These are phyloP conservation scores for Echium plantagineum DNA, from an alignment of 257 asterid genomes.

Conservation along the genomic window DNA sequence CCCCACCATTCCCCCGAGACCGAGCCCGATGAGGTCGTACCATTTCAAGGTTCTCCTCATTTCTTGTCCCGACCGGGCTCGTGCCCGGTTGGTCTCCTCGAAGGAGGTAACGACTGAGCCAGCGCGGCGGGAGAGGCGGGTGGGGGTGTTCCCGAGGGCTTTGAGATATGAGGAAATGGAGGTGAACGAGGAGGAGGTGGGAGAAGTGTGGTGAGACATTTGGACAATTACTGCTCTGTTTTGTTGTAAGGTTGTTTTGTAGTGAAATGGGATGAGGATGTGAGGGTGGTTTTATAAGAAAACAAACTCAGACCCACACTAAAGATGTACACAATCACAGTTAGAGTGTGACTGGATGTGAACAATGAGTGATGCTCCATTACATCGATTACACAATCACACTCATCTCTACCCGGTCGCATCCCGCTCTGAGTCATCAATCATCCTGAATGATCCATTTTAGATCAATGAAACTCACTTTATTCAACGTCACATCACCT, in stretches of 20 bases:
- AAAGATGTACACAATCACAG: too few relatives aligned
- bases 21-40: slow-evolving; percentile 74
- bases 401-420: too few relatives aligned
- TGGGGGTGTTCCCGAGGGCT: slow-evolving; percentile 74
- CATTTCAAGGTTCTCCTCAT: slow-evolving; percentile 63
- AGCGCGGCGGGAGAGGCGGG: slow-evolving; percentile 63
- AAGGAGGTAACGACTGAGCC: slow-evolving; percentile 49
- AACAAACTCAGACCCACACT: too few relatives aligned
- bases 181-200: slow-evolving; percentile 48
- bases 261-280: not conserved
- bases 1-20: slow-evolving; percentile 97
- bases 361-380: too few relatives aligned
- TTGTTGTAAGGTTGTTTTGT: not conserved
- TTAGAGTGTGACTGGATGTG: too few relatives aligned
- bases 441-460: too few relatives aligned
- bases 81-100: slow-evolving; percentile 41
- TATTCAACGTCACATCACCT: too few relatives aligned
- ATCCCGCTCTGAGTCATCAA: too few relatives aligned
- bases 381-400: too few relatives aligned
- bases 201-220: slow-evolving; percentile 12
- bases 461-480: too few relatives aligned
- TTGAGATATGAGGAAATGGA: slow-evolving; percentile 40
- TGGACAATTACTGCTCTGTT: not conserved
- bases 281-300: too few relatives aligned
- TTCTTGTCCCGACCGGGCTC: slow-evolving; percentile 51